phyloP scores from a whole-genome alignment of 345 rosid species.

The Acer negundo region DNA sequence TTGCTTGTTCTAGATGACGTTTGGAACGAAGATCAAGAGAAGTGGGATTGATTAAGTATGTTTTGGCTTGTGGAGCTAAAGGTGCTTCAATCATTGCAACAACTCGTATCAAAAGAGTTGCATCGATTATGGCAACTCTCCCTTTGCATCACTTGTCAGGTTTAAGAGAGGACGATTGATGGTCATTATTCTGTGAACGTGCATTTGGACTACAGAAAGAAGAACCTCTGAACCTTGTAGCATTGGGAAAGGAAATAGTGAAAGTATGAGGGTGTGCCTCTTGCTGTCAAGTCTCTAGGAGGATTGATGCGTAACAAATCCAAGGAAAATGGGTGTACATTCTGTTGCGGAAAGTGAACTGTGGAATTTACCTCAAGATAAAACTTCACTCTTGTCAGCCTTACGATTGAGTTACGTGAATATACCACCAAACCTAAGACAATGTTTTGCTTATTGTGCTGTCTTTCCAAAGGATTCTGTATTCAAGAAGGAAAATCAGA shows the following conservation, averaged over 20 bases:
- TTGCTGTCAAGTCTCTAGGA: conserved; percentile 13
- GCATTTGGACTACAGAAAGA: conserved; percentile 13
- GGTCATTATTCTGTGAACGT: conserved; percentile 15
- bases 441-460: conserved; percentile 19
- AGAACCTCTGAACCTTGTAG: background rate
- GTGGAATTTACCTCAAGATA: conserved; percentile 3
- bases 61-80: background rate
- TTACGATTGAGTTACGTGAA: conserved; percentile 1
- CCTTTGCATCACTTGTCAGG: background rate
- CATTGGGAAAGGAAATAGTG: conserved; percentile 14
- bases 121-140: conserved; percentile 10
- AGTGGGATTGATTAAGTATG: conserved; percentile 17
- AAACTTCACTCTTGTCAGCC: conserved; percentile 2
- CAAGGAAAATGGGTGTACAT: conserved; percentile 1
- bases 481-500: background rate
- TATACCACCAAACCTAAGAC: background rate
- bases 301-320: conserved; percentile 3
- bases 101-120: conserved; percentile 1
- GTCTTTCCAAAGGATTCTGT: background rate
- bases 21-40: conserved; percentile 16
- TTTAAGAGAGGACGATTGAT: conserved; percentile 14
- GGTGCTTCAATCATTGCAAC: conserved; percentile 12
- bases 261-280: conserved; percentile 21
- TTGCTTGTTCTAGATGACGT: conserved; percentile 21
- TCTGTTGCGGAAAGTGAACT: conserved; percentile 10